Conservation (phyloP, 176 grass and related monocot genomes). For the Alloteropsis semialata region DNA sequence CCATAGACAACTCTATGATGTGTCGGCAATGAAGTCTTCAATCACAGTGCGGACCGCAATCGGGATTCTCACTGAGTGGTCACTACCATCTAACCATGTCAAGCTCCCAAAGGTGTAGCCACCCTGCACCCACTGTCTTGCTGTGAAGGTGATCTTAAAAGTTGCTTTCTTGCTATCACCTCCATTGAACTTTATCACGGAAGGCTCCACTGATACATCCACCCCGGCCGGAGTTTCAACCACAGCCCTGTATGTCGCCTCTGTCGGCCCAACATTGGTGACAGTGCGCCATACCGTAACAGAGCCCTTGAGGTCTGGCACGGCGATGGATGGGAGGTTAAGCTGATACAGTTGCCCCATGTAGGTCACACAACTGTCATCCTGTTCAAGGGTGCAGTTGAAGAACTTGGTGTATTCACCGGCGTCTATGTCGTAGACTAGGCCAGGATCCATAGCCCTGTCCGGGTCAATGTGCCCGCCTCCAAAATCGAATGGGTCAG, state of each 20-base stretch:
- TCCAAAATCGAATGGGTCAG: conserved; percentile 23
- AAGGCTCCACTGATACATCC: neutral
- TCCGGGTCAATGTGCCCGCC: neutral
- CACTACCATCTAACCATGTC: conserved; percentile 4
- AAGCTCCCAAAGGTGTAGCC: conserved; percentile 40
- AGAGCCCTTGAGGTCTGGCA: neutral
- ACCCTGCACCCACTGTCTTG: conserved; percentile 1
- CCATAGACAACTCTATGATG: neutral
- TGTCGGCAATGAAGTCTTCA: conserved; percentile 30
- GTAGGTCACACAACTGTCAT: neutral
- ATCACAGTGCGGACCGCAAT: conserved; percentile 15
- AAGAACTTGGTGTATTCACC: conserved; percentile 12
- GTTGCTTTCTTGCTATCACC: neutral
- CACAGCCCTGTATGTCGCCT: neutral
- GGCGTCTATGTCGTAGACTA: conserved; percentile 2
- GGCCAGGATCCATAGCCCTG: neutral
- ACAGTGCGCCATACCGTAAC: neutral
- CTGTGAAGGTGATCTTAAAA: neutral
- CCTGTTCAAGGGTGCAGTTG: neutral
- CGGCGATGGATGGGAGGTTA: conserved; percentile 5
- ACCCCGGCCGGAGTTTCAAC: conserved; percentile 1
- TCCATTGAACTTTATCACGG: neutral
- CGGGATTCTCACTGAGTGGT: conserved; percentile 20
- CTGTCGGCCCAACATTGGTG: neutral
- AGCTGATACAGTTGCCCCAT: neutral